Evolutionary conservation across 257 asterid genomes (phyloP).

Genomic region (Nicotiana undulata): DNA sequence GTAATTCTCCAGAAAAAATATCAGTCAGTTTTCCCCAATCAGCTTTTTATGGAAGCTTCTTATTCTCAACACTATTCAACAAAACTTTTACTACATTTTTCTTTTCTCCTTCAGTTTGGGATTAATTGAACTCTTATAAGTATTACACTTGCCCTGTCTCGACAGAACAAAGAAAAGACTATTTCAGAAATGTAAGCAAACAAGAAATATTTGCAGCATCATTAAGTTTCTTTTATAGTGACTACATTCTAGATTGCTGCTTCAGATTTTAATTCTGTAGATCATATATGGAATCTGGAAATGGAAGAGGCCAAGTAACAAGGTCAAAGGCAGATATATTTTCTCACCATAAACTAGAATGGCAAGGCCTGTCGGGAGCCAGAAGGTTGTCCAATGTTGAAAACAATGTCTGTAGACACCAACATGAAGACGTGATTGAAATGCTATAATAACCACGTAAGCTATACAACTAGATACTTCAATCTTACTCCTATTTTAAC

Average conservation of each 20-base stretch:
- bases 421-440: not conserved
- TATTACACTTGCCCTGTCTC: not conserved
- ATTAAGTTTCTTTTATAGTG: not conserved
- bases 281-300: not conserved
- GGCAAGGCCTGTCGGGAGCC: constrained; percentile 27
- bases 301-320: not conserved
- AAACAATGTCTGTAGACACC: constrained; percentile 19
- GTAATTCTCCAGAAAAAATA: not conserved
- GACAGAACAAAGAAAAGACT: not conserved
- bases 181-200: not conserved
- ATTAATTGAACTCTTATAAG: not conserved
- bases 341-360: constrained; percentile 28
- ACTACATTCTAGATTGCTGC: not conserved
- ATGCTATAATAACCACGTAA: not conserved
- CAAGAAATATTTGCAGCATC: not conserved
- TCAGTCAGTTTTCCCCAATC: not conserved
- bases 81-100: not conserved
- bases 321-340: not conserved
- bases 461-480: not conserved
- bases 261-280: not conserved
- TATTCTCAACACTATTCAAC: not conserved
- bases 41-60: not conserved
- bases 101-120: not conserved
- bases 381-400: constrained; percentile 26
- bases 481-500: not conserved